A percentile compares a stretch with the other conserved stretches of the same genome.
Conservation (phyloP, 371 early-diverging fungal genomes). For the Mucor velutinosus region DNA sequence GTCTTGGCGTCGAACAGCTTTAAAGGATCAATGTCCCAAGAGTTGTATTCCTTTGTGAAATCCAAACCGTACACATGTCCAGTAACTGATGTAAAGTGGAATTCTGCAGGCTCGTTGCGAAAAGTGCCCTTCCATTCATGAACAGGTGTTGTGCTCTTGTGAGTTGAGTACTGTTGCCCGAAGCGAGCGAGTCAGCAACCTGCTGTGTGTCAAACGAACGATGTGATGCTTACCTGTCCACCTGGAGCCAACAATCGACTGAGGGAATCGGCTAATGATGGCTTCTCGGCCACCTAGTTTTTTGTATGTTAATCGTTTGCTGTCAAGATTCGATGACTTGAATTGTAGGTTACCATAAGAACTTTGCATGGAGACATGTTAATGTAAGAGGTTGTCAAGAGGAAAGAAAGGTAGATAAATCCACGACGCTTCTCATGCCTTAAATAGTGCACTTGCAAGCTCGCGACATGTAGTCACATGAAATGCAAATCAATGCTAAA, state of each 20-base stretch:
- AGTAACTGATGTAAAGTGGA: slow-evolving; percentile 52
- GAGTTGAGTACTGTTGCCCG: slow-evolving; percentile 32
- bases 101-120: slow-evolving; percentile 37
- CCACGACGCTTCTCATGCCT: background rate
- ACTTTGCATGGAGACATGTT: slow-evolving; percentile 22
- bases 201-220: background rate
- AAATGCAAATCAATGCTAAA: background rate
- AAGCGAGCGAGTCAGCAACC: background rate
- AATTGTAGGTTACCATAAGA: slow-evolving; percentile 17
- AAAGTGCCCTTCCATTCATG: slow-evolving; percentile 52
- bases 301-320: background rate
- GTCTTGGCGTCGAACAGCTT: slow-evolving; percentile 46
- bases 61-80: slow-evolving; percentile 50
- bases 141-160: slow-evolving; percentile 41
- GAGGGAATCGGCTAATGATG: slow-evolving; percentile 72
- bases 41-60: slow-evolving; percentile 52
- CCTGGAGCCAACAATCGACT: slow-evolving; percentile 54
- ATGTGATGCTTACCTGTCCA: slow-evolving; percentile 34
- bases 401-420: background rate
- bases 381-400: slow-evolving; percentile 7
- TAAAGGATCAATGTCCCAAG: slow-evolving; percentile 52
- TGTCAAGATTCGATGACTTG: background rate
- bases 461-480: background rate
- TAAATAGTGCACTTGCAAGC: background rate
- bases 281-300: slow-evolving; percentile 76